phyloP scores from a whole-genome alignment of 129 eudicot species.

The Tagetes erecta region DNA sequence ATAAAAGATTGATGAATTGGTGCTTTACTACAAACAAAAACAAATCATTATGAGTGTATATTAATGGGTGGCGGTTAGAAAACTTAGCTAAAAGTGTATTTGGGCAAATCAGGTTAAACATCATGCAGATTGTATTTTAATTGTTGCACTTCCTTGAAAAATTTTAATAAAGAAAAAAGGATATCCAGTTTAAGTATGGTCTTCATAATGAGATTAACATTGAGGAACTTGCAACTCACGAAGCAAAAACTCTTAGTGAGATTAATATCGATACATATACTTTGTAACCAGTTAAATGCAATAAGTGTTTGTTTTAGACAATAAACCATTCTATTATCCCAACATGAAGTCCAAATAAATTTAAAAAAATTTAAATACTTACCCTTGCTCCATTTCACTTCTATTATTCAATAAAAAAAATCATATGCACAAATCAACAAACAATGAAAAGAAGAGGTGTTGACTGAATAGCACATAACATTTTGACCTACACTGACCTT shows the following conservation, averaged over 20 bases:
- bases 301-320: too few species aligned
- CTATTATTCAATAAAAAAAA: neutral
- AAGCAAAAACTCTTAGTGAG: too few species aligned
- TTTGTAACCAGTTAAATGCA: too few species aligned
- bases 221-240: too few species aligned
- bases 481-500: neutral
- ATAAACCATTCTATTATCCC: too few species aligned
- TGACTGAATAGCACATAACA: neutral
- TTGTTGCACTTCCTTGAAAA: neutral
- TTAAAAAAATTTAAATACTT: too few species aligned
- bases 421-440: neutral
- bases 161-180: neutral
- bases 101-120: neutral
- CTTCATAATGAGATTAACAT: neutral
- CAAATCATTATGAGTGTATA: neutral
- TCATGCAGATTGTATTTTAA: neutral
- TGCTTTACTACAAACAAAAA: neutral
- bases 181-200: neutral
- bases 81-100: slow-evolving; percentile 1
- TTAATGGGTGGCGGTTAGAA: neutral
- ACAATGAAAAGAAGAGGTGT: neutral
- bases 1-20: neutral
- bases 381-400: too few species aligned
- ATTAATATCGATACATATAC: too few species aligned
- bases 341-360: too few species aligned